Conservation (phyloP, 176 grass and related monocot species). For the Zea luxurians region DNA sequence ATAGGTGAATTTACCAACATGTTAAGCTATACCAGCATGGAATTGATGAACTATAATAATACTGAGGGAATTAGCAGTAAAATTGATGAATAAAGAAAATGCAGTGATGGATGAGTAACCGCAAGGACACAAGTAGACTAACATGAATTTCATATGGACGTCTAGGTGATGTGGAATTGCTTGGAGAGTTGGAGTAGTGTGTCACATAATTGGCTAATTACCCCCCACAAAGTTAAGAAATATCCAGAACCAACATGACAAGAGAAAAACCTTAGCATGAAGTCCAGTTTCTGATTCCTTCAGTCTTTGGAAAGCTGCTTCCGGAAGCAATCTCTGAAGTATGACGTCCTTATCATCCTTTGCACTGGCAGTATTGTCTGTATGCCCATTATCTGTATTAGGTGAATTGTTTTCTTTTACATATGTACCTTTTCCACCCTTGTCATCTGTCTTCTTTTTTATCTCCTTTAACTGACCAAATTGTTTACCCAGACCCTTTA, state of each 20-base stretch:
- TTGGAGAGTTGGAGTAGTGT: neutral
- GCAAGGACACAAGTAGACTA: conserved; percentile 9
- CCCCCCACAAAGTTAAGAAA: conserved; percentile 12
- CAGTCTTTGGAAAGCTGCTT: conserved; percentile 74
- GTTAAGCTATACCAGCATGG: neutral
- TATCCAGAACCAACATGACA: conserved; percentile 24
- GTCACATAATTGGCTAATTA: conserved; percentile 17
- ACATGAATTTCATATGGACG: conserved; percentile 10
- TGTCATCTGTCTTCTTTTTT: conserved; percentile 93
- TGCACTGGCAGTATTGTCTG: conserved; percentile 29
- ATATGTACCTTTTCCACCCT: conserved; percentile 45
- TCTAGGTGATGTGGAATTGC: neutral
- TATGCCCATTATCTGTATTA: conserved; percentile 45
- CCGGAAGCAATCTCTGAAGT: conserved; percentile 66
- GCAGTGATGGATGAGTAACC: neutral
- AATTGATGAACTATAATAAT: neutral
- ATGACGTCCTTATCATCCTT: conserved; percentile 64
- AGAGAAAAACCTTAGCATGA: conserved; percentile 77
- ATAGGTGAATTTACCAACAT: neutral
- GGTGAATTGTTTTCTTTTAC: conserved; percentile 46
- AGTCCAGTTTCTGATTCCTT: conserved; percentile 90
- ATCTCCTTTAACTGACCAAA: conserved; percentile 92
- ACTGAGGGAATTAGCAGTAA: conserved; percentile 20
- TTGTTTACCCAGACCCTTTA: conserved; percentile 96
- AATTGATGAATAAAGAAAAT: conserved; percentile 21